These are phyloP conservation scores for Elaphomyces granulatus DNA, from an alignment of 495 filamentous ascomycete genomes.

Conservation along the genomic window DNA sequence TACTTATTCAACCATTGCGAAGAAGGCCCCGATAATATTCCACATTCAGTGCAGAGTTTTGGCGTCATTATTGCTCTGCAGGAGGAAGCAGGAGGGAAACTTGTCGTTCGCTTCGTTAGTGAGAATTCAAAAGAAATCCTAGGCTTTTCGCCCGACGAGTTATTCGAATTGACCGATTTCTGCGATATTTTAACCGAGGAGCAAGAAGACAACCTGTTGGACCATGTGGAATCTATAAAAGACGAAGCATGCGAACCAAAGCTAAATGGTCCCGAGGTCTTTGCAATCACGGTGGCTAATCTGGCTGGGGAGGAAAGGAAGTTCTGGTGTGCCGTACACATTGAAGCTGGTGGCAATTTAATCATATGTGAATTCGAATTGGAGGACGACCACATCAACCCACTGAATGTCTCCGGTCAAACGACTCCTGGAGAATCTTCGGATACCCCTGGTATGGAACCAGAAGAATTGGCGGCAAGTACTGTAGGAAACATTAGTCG, in stretches of 20 bases:
- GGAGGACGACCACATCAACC: slow-evolving; percentile 64
- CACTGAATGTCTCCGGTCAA: slow-evolving; percentile 45
- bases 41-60: slow-evolving; percentile 80
- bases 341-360: slow-evolving; percentile 46
- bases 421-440: slow-evolving; percentile 44
- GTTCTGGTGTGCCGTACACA: slow-evolving; percentile 83
- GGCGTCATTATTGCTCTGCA: slow-evolving; percentile 65
- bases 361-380: slow-evolving; percentile 88
- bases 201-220: slow-evolving; percentile 65
- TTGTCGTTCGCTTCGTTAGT: slow-evolving; percentile 66
- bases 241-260: slow-evolving; percentile 55
- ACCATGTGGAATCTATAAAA: slow-evolving; percentile 77
- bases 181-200: slow-evolving; percentile 70
- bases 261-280: slow-evolving; percentile 73
- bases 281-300: slow-evolving; percentile 52
- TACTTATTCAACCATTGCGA: slow-evolving; percentile 78
- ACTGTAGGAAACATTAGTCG: slow-evolving; percentile 44
- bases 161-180: slow-evolving; percentile 65
- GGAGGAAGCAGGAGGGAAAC: slow-evolving; percentile 50
- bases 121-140: slow-evolving; percentile 71
- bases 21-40: slow-evolving; percentile 87
- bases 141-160: slow-evolving; percentile 61
- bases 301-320: slow-evolving; percentile 41
- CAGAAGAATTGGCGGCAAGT: slow-evolving; percentile 58
- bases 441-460: slow-evolving; percentile 53